A percentile compares a stretch with the other conserved stretches of the same genome.
Evolutionary conservation across 345 rosid genomes (phyloP).

Genomic region (Dipteronia dyeriana): DNA sequence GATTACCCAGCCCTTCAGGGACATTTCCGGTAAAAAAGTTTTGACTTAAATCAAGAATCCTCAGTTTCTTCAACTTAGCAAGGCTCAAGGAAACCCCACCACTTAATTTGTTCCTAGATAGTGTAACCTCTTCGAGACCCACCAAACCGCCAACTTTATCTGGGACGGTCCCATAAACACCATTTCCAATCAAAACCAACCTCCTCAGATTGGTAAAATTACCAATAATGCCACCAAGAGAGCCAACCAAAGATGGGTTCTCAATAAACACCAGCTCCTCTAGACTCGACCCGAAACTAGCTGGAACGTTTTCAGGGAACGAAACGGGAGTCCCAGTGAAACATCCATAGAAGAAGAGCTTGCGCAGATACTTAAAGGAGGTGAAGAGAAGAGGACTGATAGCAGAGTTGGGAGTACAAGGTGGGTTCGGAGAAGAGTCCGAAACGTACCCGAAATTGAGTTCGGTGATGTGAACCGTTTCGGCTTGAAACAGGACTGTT

Average conservation of each 20-base stretch:
- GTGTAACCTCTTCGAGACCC: conserved; percentile 50
- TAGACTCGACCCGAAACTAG: conserved; percentile 37
- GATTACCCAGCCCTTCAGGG: conserved; percentile 47
- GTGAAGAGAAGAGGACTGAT: conserved; percentile 54
- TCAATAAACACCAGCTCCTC: conserved; percentile 64
- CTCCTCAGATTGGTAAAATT: conserved; percentile 49
- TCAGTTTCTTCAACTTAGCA: conserved; percentile 43
- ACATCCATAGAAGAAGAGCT: conserved; percentile 67
- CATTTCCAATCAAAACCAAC: conserved; percentile 55
- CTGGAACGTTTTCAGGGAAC: conserved; percentile 35
- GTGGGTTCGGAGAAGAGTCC: conserved; percentile 60
- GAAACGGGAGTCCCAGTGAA: conserved; percentile 41
- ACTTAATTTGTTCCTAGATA: conserved; percentile 55
- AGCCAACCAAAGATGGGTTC: conserved; percentile 52
- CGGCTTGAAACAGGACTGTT: conserved; percentile 12
- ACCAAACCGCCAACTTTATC: conserved; percentile 37
- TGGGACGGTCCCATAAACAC: conserved; percentile 53
- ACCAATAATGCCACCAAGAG: conserved; percentile 37
- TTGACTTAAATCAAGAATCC: conserved; percentile 52
- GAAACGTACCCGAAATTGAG: conserved; percentile 64
- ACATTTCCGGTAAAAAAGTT: conserved; percentile 44
- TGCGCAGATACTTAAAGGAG: conserved; percentile 56
- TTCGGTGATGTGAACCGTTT: conserved; percentile 52
- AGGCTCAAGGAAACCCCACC: conserved; percentile 39
- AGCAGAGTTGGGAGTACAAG: conserved; percentile 55